These are phyloP conservation scores for Pneumocystis murina DNA, from an alignment of 1,139 yeast genomes.

Conservation along the genomic window DNA sequence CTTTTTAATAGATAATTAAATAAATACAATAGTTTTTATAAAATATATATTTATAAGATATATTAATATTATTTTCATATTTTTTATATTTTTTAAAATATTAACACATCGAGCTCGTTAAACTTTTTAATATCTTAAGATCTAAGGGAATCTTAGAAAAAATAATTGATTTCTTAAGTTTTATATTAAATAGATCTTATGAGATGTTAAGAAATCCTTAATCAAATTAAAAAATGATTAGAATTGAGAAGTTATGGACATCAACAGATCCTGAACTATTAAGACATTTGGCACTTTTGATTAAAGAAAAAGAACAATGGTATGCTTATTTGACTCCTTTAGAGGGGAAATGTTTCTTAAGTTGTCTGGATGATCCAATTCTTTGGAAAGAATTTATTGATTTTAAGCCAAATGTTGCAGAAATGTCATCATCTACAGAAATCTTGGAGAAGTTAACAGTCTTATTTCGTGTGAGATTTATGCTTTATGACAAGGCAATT, in stretches of 20 bases:
- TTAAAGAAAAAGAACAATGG: not conserved
- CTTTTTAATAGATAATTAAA: too few relatives aligned
- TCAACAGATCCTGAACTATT: not conserved
- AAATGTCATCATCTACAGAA: constrained; percentile 13
- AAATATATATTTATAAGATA: too few relatives aligned
- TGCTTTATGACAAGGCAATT: constrained; percentile 8
- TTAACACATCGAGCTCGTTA: too few relatives aligned
- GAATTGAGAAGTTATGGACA: not conserved
- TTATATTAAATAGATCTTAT: too few relatives aligned
- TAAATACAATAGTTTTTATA: too few relatives aligned
- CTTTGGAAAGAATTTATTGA: not conserved
- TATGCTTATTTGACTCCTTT: not conserved
- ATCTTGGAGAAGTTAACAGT: constrained; percentile 3
- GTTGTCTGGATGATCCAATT: not conserved
- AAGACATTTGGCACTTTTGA: not conserved
- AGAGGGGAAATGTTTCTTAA: not conserved
- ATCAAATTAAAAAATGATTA: not conserved
- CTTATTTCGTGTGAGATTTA: constrained; percentile 7
- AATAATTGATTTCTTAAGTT: too few relatives aligned
- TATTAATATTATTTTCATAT: too few relatives aligned
- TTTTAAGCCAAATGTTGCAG: not conserved
- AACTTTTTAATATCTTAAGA: too few relatives aligned
- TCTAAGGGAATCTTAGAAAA: too few relatives aligned
- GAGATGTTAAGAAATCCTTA: not conserved
- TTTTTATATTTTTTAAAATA: too few relatives aligned